Evolutionary conservation across 345 rosid species (phyloP), one percentile per base, ranked within the genome.

Genomic region (Ceriops zippeliana): DNA sequence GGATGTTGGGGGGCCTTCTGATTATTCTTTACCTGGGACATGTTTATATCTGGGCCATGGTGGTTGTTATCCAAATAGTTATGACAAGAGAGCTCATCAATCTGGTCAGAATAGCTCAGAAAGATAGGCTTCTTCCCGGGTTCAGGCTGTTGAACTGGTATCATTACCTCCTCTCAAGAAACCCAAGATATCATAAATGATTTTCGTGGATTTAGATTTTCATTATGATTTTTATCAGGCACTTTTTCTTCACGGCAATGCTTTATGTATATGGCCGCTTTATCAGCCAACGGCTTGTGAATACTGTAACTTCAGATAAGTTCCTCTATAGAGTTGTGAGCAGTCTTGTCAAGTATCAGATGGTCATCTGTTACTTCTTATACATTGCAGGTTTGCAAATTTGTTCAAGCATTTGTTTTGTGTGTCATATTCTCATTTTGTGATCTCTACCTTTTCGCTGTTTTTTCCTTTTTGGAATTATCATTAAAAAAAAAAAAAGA

Each of bases 91-190:
- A 75, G 58, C 70, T 75, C 7, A 70, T 75, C 63, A 58, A 19
- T 59, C 70, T 75, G 1, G 70, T 75, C 24, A 64, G 78, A 60
- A 70, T 70, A 69, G 73, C 78, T 60, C 78, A 75, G 27, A 70
- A 75, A 53, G 73, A 75, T 34, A 60, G 73, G 58, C 70, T 51
- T 51, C 78, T 75, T 20, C 78, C 74, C 16, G 74, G 78, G 13
- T 75, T 75, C 52, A 65, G 74, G 70, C 67, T 75, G 26, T 37
- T 75, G 66, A 70, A 75, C 42, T 75, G 78, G 78, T 75, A 60
- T 24, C 42, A 17, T 61, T 61, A n/a, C 59, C 31, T 24, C 59
- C 28, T 56, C 28, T 56, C 59, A 10, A 56, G 28, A 42, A 42
- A 42, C 16, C 17, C 49, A 15, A 13, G 5, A 42, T 15, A 42